Percentiles rank a stretch among this genome's conserved stretches.
Conservation (phyloP, 2,329 filamentous ascomycete genomes). For the Exophiala bonariae region DNA sequence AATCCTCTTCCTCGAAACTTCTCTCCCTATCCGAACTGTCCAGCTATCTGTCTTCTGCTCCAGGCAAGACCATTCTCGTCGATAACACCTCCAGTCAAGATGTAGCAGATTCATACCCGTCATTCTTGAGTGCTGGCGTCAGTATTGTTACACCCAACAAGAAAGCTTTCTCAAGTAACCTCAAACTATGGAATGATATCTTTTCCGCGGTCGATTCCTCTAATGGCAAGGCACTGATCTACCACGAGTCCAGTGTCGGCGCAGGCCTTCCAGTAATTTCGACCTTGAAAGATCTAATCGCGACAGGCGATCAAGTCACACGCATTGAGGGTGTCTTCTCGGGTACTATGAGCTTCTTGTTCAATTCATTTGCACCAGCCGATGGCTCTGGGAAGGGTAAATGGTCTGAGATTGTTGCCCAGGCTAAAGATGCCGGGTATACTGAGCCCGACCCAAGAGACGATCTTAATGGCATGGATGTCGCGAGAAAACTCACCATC, state of each 20-base stretch:
- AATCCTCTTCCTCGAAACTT: conserved; percentile 63
- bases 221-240: conserved; percentile 69
- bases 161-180: conserved; percentile 87
- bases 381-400: conserved; percentile 68
- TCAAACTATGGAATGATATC: conserved; percentile 83
- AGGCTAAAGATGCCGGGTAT: conserved; percentile 90
- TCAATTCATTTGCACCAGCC: conserved; percentile 92
- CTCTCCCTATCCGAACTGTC: conserved; percentile 69
- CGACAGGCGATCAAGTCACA: conserved; percentile 86
- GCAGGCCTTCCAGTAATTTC: conserved; percentile 92
- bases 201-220: conserved; percentile 65
- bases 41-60: conserved; percentile 75
- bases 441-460: conserved; percentile 86
- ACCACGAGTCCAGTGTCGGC: conserved; percentile 93
- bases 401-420: conserved; percentile 89
- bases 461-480: conserved; percentile 82
- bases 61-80: conserved; percentile 77
- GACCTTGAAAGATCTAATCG: conserved; percentile 88
- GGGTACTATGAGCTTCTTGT: conserved; percentile 96
- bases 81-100: conserved; percentile 95
- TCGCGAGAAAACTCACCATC: conserved; percentile 95
- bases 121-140: conserved; percentile 77
- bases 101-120: conserved; percentile 79
- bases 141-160: conserved; percentile 97
- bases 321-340: conserved; percentile 97